Conservation (phyloP, 1,139 yeast genomes). For the Eremothecium sinecaudum region DNA sequence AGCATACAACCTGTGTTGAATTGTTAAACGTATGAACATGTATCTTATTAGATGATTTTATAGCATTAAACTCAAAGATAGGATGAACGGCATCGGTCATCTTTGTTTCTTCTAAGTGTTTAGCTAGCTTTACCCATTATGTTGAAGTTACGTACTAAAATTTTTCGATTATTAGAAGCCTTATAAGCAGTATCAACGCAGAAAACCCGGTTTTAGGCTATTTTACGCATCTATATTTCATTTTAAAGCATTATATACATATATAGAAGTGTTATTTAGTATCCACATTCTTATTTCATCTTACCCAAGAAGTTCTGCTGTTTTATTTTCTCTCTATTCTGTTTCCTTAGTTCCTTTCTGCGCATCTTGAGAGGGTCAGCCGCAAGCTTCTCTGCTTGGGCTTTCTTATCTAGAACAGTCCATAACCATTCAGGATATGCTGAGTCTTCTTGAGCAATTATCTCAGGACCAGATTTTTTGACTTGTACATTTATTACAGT, state of each 20-base stretch:
- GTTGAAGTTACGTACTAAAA: too few relatives aligned
- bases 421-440: constrained; percentile 96
- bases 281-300: constrained; percentile 6
- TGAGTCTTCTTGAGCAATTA: constrained; percentile 78
- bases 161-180: too few relatives aligned
- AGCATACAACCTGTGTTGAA: constrained; percentile 1
- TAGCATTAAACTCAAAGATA: constrained; percentile 5
- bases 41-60: background rate
- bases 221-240: too few relatives aligned
- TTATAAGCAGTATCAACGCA: too few relatives aligned
- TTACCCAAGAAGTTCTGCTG: constrained; percentile 58
- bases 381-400: constrained; percentile 37
- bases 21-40: constrained; percentile 1
- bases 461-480: constrained; percentile 71
- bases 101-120: too few relatives aligned
- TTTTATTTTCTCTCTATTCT: constrained; percentile 63
- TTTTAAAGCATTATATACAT: background rate
- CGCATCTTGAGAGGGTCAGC: constrained; percentile 60
- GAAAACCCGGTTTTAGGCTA: too few relatives aligned
- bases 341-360: constrained; percentile 56
- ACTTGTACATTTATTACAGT: constrained; percentile 71
- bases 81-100: constrained; percentile 9
- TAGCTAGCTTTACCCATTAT: too few relatives aligned
- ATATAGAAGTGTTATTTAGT: constrained; percentile 5
- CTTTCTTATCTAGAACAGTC: constrained; percentile 56